A percentile compares a stretch with the other conserved stretches of the same genome.
Conservation (phyloP, 306 rosid species). For the Echinosophora koreensis region DNA sequence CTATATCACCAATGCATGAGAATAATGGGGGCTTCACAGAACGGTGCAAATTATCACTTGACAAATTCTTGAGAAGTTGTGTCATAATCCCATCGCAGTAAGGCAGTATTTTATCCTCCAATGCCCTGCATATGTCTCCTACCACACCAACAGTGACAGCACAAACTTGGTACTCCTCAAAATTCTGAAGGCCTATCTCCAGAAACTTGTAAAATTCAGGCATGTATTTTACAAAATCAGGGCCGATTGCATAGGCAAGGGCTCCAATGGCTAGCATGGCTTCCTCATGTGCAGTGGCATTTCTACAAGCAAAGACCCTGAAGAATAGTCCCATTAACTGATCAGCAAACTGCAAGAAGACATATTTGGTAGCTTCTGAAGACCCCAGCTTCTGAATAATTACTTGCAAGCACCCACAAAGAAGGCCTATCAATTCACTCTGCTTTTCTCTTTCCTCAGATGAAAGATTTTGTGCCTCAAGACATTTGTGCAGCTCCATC, state of each 20-base stretch:
- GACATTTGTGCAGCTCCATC: constrained; percentile 83
- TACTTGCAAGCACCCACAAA: constrained; percentile 93
- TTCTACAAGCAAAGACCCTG: constrained; percentile 86
- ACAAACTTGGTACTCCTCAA: constrained; percentile 94
- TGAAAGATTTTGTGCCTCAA: constrained; percentile 79
- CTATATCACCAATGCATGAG: constrained; percentile 92
- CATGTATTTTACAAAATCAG: constrained; percentile 83
- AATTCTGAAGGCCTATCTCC: constrained; percentile 90
- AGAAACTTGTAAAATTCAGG: constrained; percentile 82
- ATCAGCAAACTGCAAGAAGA: constrained; percentile 77
- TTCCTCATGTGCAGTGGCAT: constrained; percentile 94
- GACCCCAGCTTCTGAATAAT: constrained; percentile 90
- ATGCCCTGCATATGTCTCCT: constrained; percentile 91
- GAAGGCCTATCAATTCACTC: constrained; percentile 84
- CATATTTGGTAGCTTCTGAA: constrained; percentile 74
- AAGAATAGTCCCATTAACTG: constrained; percentile 84
- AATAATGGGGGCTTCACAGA: constrained; percentile 90
- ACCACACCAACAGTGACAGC: constrained; percentile 94
- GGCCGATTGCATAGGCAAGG: constrained; percentile 82
- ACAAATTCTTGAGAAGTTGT: constrained; percentile 83
- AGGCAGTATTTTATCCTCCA: constrained; percentile 88
- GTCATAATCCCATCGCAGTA: constrained; percentile 95
- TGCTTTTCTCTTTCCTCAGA: constrained; percentile 87
- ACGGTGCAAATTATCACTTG: constrained; percentile 89
- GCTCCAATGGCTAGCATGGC: constrained; percentile 99